A percentile compares a stretch with the other conserved stretches of the same genome.
Conservation (phyloP, 2,329 filamentous ascomycete species). For the Penicillium palitans region DNA sequence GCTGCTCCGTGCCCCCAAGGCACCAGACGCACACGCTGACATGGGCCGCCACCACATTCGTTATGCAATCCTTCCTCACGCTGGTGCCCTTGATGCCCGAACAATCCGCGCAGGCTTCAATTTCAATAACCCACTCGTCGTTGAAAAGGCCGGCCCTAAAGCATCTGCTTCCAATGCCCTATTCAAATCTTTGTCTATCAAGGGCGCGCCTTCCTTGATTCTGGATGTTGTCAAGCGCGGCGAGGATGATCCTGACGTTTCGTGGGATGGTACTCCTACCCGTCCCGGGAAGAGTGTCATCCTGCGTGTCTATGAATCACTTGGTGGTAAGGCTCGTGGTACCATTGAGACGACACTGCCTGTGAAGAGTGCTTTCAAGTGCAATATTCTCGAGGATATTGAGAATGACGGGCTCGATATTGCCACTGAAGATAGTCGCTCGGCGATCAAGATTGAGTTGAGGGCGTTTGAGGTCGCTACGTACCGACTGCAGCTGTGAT, state of each 20-base stretch:
- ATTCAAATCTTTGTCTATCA: slow-evolving; percentile 64
- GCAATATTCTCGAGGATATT: slow-evolving; percentile 87
- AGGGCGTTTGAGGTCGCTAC: slow-evolving; percentile 85
- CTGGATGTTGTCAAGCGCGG: slow-evolving; percentile 91
- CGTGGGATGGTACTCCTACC: slow-evolving; percentile 58
- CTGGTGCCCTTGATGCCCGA: slow-evolving; percentile 66
- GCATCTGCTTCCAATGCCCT: slow-evolving; percentile 17
- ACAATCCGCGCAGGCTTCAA: slow-evolving; percentile 84
- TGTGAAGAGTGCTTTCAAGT: slow-evolving; percentile 76
- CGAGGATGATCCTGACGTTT: slow-evolving; percentile 75
- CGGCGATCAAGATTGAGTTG: slow-evolving; percentile 62
- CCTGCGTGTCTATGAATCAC: slow-evolving; percentile 79
- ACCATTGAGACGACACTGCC: slow-evolving; percentile 67
- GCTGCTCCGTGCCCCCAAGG: slow-evolving; percentile 83
- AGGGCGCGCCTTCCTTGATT: slow-evolving; percentile 67
- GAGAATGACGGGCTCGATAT: slow-evolving; percentile 61
- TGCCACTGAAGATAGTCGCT: slow-evolving; percentile 33
- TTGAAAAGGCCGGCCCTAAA: slow-evolving; percentile 44
- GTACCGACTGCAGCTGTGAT: slow-evolving; percentile 63
- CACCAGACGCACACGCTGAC: slow-evolving; percentile 88
- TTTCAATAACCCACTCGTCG: slow-evolving; percentile 79
- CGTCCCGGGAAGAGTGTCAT: slow-evolving; percentile 78
- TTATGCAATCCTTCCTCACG: slow-evolving; percentile 87
- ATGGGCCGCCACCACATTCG: slow-evolving; percentile 87
- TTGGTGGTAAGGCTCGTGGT: slow-evolving; percentile 78